phyloP scores from a whole-genome alignment of 768 basidiomycete species.

The Kwoniella bestiolae region DNA sequence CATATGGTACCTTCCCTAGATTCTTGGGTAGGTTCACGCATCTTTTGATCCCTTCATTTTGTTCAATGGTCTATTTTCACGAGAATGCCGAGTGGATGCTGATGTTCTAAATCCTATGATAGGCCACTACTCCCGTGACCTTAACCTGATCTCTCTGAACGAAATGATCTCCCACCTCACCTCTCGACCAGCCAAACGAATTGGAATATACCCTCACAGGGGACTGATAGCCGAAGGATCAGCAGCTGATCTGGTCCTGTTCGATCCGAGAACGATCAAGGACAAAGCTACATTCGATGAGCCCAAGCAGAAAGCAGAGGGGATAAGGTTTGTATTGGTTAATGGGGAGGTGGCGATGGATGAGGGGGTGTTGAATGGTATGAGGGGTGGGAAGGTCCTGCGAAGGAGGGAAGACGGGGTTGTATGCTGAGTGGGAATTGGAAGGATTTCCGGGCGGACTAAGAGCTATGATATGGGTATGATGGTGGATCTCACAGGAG shows the following conservation, averaged over 20 bases:
- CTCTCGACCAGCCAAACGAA: slow-evolving; percentile 50
- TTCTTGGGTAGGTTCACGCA: slow-evolving; percentile 30
- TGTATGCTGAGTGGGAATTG: slow-evolving; percentile 12
- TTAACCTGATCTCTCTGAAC: slow-evolving; percentile 33
- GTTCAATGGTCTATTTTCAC: no score
- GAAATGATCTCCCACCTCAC: slow-evolving; percentile 53
- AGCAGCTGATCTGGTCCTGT: slow-evolving; percentile 53
- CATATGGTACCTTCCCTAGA: slow-evolving; percentile 50
- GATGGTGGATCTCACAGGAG: no score
- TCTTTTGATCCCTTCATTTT: no score
- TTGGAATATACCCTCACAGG: slow-evolving; percentile 48
- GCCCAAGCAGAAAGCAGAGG: slow-evolving; percentile 37
- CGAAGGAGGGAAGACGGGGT: slow-evolving; percentile 38
- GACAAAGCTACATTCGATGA: slow-evolving; percentile 48
- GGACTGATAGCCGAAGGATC: slow-evolving; percentile 45
- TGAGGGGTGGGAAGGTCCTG: slow-evolving; percentile 38
- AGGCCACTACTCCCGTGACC: slow-evolving; percentile 50
- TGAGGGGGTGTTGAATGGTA: slow-evolving; percentile 39
- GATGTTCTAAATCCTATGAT: not conserved
- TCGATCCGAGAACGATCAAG: slow-evolving; percentile 43
- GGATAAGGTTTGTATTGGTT: slow-evolving; percentile 52
- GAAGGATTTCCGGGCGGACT: no score
- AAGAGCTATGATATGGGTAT: no score
- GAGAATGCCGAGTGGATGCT: not conserved
- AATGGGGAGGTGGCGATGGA: slow-evolving; percentile 51